Evolutionary conservation across 768 basidiomycete genomes (phyloP).

Genomic region (Tephrocybe sp.): DNA sequence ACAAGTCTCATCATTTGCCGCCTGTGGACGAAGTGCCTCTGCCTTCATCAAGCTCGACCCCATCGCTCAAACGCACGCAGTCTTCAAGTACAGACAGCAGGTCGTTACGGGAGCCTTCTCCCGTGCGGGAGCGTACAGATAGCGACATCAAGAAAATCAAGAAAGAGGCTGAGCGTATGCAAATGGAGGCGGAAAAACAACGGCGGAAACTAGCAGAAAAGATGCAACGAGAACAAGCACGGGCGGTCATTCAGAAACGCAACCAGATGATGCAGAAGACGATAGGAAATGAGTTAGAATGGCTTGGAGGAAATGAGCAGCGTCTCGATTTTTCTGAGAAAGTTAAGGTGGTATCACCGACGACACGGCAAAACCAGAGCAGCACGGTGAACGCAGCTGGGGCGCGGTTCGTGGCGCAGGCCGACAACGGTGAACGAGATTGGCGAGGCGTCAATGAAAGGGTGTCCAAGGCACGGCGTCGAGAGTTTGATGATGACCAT

Average conservation of each 20-base stretch:
- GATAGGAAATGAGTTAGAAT: conserved; percentile 56
- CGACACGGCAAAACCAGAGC: conserved; percentile 58
- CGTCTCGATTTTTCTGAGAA: conserved; percentile 41
- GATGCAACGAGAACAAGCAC: conserved; percentile 81
- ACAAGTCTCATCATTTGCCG: conserved; percentile 61
- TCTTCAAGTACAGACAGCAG: conserved; percentile 74
- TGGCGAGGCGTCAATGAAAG: conserved; percentile 60
- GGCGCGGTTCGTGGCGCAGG: conserved; percentile 43
- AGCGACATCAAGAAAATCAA: conserved; percentile 73
- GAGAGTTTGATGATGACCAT: conserved; percentile 87
- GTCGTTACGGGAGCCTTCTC: conserved; percentile 57
- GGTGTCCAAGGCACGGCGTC: conserved; percentile 71
- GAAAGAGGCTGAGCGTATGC: conserved; percentile 77
- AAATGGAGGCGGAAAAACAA: conserved; percentile 81
- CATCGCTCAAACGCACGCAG: conserved; percentile 75
- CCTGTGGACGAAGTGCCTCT: conserved; percentile 72
- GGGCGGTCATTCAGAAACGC: conserved; percentile 91
- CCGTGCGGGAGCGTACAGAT: conserved; percentile 36
- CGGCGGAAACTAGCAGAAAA: conserved; percentile 73
- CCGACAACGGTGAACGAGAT: conserved; percentile 37
- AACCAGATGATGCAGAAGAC: conserved; percentile 67
- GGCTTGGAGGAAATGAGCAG: conserved; percentile 49
- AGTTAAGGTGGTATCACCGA: conserved; percentile 57
- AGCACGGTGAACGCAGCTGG: conserved; percentile 58
- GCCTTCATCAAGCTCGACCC: conserved; percentile 48